Evolutionary conservation across 345 rosid genomes (phyloP).

Genomic region (Excoecaria cochinchinensis): DNA sequence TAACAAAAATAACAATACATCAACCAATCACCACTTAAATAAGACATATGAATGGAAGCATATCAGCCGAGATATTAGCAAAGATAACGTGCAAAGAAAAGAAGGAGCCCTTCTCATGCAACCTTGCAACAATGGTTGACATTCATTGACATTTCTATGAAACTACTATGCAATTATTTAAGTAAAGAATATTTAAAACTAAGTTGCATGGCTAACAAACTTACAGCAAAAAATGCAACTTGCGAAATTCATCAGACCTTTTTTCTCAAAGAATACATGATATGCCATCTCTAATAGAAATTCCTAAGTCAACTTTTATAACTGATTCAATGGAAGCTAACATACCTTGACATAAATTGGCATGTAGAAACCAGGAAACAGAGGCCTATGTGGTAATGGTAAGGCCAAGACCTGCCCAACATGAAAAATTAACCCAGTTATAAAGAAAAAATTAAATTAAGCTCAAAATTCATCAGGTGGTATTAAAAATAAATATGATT

Average conservation of each 20-base stretch:
- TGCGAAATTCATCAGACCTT: not conserved
- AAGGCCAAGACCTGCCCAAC: slow-evolving; percentile 79
- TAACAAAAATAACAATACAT: not conserved
- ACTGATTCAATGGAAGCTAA: slow-evolving; percentile 5
- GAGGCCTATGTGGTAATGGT: slow-evolving; percentile 88
- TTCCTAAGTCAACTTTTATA: not conserved
- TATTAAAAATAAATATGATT: not conserved
- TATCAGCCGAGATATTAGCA: not conserved
- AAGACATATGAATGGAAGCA: not conserved
- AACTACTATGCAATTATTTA: not conserved
- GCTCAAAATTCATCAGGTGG: not conserved
- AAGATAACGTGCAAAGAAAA: not conserved
- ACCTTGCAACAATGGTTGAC: not conserved
- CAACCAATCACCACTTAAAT: not conserved
- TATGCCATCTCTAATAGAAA: not conserved
- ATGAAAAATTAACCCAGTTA: slow-evolving; percentile 14
- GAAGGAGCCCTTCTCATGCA: not conserved
- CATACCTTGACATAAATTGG: slow-evolving; percentile 94
- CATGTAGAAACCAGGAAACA: slow-evolving; percentile 98
- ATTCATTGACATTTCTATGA: not conserved
- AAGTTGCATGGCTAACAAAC: not conserved
- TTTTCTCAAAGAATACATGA: not conserved
- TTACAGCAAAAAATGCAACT: not conserved
- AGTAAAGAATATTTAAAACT: not conserved
- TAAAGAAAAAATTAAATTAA: not conserved